Percentiles rank a stretch among this genome's conserved stretches.
These are phyloP conservation scores for Penicillium daleae DNA, from an alignment of 495 filamentous ascomycete species.

Conservation along the genomic window DNA sequence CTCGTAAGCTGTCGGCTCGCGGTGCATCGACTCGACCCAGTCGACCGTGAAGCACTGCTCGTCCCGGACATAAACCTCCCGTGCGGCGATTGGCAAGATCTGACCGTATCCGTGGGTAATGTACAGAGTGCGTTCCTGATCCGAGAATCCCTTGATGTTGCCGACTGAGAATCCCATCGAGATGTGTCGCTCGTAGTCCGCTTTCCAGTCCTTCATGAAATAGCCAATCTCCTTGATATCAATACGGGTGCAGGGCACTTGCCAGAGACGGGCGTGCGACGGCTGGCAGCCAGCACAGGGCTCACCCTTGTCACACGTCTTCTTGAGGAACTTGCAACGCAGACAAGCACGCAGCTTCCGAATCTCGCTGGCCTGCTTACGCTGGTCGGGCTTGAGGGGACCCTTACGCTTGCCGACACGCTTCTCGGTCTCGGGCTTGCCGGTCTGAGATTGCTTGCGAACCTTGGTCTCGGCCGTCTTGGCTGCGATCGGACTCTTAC, in stretches of 20 bases:
- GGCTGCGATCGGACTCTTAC: slow-evolving; percentile 75
- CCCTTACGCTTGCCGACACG: slow-evolving; percentile 84
- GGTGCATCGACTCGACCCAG: slow-evolving; percentile 80
- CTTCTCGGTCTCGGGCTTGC: slow-evolving; percentile 86
- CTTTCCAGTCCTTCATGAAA: slow-evolving; percentile 98
- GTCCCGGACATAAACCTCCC: slow-evolving; percentile 87
- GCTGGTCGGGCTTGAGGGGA: slow-evolving; percentile 87
- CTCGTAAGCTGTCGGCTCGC: slow-evolving; percentile 75
- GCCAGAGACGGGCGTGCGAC: slow-evolving; percentile 89
- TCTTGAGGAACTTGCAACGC: slow-evolving; percentile 97
- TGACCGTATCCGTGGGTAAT: slow-evolving; percentile 91
- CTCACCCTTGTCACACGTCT: slow-evolving; percentile 95
- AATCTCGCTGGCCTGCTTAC: slow-evolving; percentile 92
- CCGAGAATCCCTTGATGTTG: slow-evolving; percentile 91
- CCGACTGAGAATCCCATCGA: slow-evolving; percentile 83
- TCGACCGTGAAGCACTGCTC: slow-evolving; percentile 90
- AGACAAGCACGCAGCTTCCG: slow-evolving; percentile 89
- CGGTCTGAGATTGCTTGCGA: slow-evolving; percentile 68
- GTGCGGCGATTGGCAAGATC: slow-evolving; percentile 82
- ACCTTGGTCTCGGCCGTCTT: slow-evolving; percentile 83
- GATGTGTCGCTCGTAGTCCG: slow-evolving; percentile 88
- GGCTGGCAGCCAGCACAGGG: slow-evolving; percentile 92
- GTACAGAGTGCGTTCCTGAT: slow-evolving; percentile 75
- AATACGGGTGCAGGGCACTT: slow-evolving; percentile 92
- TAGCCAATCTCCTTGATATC: slow-evolving; percentile 96